Conservation (phyloP, 192 early-diverging fungal species). For the Backusella mclennaniae region DNA sequence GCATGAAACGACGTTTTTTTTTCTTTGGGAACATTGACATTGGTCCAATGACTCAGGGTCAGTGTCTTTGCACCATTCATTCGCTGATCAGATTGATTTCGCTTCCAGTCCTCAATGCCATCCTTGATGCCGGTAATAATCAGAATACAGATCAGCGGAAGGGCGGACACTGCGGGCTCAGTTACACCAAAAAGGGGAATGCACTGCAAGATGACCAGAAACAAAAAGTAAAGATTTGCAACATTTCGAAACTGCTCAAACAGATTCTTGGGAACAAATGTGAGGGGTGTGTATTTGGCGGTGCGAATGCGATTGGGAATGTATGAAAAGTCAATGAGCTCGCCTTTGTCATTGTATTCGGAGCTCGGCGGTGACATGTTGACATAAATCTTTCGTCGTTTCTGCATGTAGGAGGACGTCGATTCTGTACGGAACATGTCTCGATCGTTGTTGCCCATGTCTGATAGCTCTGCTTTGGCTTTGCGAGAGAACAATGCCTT, state of each 20-base stretch:
- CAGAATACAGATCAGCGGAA: constrained; percentile 85
- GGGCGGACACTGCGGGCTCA: constrained; percentile 73
- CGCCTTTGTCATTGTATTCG: constrained; percentile 29
- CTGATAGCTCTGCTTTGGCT: not conserved
- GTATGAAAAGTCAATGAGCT: constrained; percentile 29
- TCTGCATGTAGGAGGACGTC: constrained; percentile 33
- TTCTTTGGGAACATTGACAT: constrained; percentile 51
- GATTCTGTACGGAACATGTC: constrained; percentile 31
- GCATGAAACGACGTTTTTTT: constrained; percentile 4
- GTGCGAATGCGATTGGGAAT: constrained; percentile 80
- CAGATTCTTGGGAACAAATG: constrained; percentile 96
- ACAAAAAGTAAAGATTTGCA: constrained; percentile 96
- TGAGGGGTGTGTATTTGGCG: constrained; percentile 86
- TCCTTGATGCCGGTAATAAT: constrained; percentile 83
- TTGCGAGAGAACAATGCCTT: constrained; percentile 13
- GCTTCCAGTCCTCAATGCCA: constrained; percentile 90
- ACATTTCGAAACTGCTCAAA: constrained; percentile 95
- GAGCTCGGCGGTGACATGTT: constrained; percentile 24
- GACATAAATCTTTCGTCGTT: constrained; percentile 39
- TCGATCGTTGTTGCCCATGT: not conserved
- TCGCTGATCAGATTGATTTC: constrained; percentile 78
- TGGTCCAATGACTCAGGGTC: constrained; percentile 58
- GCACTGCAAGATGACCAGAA: constrained; percentile 85
- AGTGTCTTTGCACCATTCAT: constrained; percentile 74
- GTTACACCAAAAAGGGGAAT: constrained; percentile 58